Conservation (phyloP, 1,284 basidiomycete genomes). For the Rhodotorula sp. region DNA sequence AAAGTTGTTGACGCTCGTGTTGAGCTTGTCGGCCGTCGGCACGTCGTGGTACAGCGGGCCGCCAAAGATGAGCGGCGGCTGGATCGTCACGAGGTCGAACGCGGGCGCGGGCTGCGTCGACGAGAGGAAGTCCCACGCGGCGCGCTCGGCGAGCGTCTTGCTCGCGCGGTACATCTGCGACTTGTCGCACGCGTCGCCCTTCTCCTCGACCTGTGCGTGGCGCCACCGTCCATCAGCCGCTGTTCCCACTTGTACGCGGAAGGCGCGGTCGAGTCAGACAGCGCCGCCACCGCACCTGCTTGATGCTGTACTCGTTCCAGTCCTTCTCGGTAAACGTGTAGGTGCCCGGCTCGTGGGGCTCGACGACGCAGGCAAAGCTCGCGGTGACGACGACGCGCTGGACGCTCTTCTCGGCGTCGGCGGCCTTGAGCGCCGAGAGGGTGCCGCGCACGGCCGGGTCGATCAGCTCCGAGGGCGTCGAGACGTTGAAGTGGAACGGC, state of each 20-base stretch:
- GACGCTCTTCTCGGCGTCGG: constrained; percentile 48
- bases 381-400: constrained; percentile 55
- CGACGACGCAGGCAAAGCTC: constrained; percentile 49
- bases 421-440: constrained; percentile 51
- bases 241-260: not conserved
- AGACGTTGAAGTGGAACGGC: constrained; percentile 49
- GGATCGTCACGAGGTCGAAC: constrained; percentile 37
- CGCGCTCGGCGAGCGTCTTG: constrained; percentile 43
- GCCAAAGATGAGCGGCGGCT: constrained; percentile 35
- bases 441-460: constrained; percentile 57
- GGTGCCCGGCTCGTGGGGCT: constrained; percentile 28
- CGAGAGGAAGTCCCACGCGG: constrained; percentile 44
- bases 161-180: constrained; percentile 35
- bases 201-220: constrained; percentile 37
- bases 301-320: constrained; percentile 42
- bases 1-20: constrained; percentile 41
- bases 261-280: not conserved
- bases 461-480: constrained; percentile 50
- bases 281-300: not conserved
- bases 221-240: not conserved
- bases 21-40: constrained; percentile 37
- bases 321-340: constrained; percentile 44
- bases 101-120: constrained; percentile 27
- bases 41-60: constrained; percentile 41
- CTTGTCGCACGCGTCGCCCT: constrained; percentile 39